These are phyloP conservation scores for Solanum hybrid DNA, from an alignment of 305 asterid species.

Conservation along the genomic window DNA sequence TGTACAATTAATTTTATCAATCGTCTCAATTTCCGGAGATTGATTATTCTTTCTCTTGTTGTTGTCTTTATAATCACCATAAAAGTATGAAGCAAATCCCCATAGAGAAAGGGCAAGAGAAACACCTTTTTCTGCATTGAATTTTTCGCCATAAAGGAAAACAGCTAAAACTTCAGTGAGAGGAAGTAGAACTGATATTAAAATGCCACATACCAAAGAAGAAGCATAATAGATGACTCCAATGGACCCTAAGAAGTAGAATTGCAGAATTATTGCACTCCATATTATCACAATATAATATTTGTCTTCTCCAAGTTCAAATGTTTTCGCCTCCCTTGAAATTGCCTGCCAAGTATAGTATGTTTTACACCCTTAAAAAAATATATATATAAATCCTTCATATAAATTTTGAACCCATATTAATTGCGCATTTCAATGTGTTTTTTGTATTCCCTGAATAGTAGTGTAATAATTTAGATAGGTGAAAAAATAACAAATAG, in stretches of 20 bases:
- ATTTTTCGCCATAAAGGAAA: background rate
- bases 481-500: background rate
- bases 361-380: background rate
- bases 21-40: background rate
- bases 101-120: constrained; percentile 6
- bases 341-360: background rate
- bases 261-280: background rate
- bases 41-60: background rate
- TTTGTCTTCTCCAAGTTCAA: background rate
- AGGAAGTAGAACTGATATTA: background rate
- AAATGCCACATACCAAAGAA: background rate
- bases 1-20: background rate
- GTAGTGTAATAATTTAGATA: background rate
- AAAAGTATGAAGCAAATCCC: constrained; percentile 1
- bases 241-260: background rate
- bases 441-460: too few species aligned
- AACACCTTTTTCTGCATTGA: background rate
- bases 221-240: constrained; percentile 1
- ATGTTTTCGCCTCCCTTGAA: background rate
- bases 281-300: background rate
- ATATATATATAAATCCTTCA: background rate
- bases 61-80: background rate
- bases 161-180: background rate
- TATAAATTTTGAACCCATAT: background rate
- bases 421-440: background rate